phyloP scores from a whole-genome alignment of 805 yeast genomes.

The Lipomyces spencermartinsiae region DNA sequence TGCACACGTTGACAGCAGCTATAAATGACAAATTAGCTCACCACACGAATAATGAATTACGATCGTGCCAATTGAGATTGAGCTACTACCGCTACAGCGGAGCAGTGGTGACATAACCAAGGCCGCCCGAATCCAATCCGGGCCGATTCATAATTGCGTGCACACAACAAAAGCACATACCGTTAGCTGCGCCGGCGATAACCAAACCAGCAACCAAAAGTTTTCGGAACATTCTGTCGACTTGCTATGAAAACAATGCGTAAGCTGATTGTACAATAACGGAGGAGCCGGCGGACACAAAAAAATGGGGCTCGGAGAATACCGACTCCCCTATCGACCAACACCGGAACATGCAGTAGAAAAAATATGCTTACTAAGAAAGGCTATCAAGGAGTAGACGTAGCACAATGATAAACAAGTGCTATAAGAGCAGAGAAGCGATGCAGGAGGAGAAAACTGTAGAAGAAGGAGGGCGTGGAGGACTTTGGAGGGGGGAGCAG shows the following conservation, averaged over 20 bases:
- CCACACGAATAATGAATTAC: background rate
- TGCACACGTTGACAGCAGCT: slow-evolving; percentile 23
- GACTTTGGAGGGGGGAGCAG: slow-evolving; percentile 11
- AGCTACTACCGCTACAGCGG: background rate
- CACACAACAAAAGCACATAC: slow-evolving; percentile 20
- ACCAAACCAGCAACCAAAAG: slow-evolving; percentile 28
- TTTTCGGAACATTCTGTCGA: slow-evolving; percentile 21
- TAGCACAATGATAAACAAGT: background rate
- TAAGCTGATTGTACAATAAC: background rate
- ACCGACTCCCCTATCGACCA: too few species aligned
- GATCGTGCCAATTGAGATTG: background rate
- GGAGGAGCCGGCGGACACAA: background rate
- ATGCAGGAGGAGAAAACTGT: slow-evolving; percentile 9
- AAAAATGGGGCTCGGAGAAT: background rate
- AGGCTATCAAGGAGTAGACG: background rate
- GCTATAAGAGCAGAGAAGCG: slow-evolving; percentile 12
- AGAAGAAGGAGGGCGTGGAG: slow-evolving; percentile 11
- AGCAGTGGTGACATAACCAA: background rate
- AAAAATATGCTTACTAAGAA: background rate
- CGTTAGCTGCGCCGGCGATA: slow-evolving; percentile 31
- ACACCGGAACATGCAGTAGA: too few species aligned
- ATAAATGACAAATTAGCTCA: background rate
- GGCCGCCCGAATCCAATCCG: background rate
- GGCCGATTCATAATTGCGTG: background rate
- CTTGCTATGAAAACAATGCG: background rate